Base-by-base conservation (phyloP, 2,329 filamentous ascomycete genomes). In the Ophiostoma montium region DNA sequence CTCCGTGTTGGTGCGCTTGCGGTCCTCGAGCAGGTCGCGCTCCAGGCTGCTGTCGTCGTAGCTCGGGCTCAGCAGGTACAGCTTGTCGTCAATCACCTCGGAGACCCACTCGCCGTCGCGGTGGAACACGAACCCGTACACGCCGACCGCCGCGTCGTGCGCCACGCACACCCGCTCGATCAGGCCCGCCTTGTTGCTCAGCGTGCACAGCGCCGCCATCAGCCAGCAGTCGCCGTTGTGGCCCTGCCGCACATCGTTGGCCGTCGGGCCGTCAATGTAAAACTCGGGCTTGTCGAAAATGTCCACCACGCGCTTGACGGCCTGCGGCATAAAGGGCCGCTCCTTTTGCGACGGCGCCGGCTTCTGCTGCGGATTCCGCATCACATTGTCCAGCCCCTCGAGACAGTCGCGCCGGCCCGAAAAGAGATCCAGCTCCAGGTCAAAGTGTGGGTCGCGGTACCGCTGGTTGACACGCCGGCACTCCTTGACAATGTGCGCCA, bases 111-210 rank as follows among this genome's bases (percentile, higher is more conserved):
- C 83, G 18, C 84, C 84, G 57, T 90, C 86, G 56, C 85, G 75
- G 63, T 84, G 78, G 60, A 92, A 90, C 11, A 92, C 84, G 56
- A 92, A 92, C 1, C 86, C 86, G 56, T 92, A 92, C 1, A 90
- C 84, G 12, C 86, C 86, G 3, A 88, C 77, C 31, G 76, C 70
- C 59, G 85, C 76, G 55, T 92, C 77, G 12, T 77, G 74, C 5
- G 77, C 80, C 44, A 92, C 82, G 55, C 85, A 92, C 9, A 88
- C 70, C 48, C 69, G 74, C 61, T 88, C 78, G 48, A 92, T 84
- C 53, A 89, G 63, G 0, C 76, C 79, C 18, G 75, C 66, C 62
- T 85, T 84, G 59, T 86, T 86, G 56, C 78, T 81, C 53, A 94
- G 71, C 0, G 84, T 86, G 53, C 82, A 86, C 38, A 94, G 64